Conservation (phyloP, 2,329 filamentous ascomycete species). For the Drechslerella coelobrocha region DNA sequence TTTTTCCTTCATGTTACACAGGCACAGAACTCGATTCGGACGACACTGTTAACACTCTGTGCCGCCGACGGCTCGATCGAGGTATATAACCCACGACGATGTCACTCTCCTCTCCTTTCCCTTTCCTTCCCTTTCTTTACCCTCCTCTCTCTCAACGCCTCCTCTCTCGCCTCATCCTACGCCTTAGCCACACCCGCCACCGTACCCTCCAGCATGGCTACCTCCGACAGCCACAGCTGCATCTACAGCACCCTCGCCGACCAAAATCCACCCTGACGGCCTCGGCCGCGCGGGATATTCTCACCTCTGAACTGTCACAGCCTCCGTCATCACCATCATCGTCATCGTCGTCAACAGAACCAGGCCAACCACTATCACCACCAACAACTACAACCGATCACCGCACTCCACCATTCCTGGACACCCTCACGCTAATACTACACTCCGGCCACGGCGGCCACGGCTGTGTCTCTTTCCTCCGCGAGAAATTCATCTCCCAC, state of each 20-base stretch:
- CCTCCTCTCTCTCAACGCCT: conserved; percentile 37
- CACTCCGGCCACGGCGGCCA: conserved; percentile 83
- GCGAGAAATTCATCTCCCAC: conserved; percentile 86
- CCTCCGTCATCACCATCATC: conserved; percentile 39
- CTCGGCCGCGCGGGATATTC: conserved; percentile 63
- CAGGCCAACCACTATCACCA: conserved; percentile 61
- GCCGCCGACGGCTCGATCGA: too few species aligned
- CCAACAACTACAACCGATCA: conserved; percentile 68
- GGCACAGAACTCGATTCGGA: too few species aligned
- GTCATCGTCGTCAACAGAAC: conserved; percentile 61
- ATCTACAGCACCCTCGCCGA: conserved; percentile 1
- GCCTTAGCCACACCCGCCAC: conserved; percentile 40
- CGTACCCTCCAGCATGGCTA: conserved; percentile 46
- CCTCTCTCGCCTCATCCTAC: conserved; percentile 31
- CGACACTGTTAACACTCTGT: too few species aligned
- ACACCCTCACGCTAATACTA: conserved; percentile 79
- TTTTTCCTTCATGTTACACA: too few species aligned
- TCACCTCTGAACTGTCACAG: conserved; percentile 65
- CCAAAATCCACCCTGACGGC: conserved; percentile 68
- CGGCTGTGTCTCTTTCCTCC: conserved; percentile 91
- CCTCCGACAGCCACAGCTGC: conserved; percentile 45
- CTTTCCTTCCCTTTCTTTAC: conserved; percentile 48
- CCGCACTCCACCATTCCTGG: conserved; percentile 79
- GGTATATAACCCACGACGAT: too few species aligned
- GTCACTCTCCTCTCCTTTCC: background rate